Conservation (phyloP, 1,139 yeast species). For the Hyphopichia buzzinii region DNA sequence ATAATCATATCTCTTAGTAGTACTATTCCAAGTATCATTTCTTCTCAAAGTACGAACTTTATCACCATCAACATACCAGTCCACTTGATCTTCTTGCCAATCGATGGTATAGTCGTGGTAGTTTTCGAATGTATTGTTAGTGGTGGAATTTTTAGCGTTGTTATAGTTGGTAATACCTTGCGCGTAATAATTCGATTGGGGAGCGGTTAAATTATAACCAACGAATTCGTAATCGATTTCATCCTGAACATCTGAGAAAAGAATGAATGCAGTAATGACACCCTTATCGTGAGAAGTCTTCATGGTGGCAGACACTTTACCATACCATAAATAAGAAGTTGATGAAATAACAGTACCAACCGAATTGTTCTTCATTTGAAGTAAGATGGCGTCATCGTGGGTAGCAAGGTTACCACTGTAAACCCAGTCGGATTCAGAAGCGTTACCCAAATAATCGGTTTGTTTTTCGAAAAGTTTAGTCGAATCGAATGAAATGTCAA, state of each 20-base stretch:
- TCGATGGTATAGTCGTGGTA: conserved; percentile 80
- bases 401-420: conserved; percentile 67
- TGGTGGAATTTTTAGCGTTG: conserved; percentile 48
- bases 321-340: conserved; percentile 82
- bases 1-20: conserved; percentile 55
- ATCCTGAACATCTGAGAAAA: conserved; percentile 83
- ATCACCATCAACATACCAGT: conserved; percentile 75
- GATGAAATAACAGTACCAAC: conserved; percentile 83
- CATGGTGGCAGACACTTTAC: conserved; percentile 66
- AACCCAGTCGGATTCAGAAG: conserved; percentile 66
- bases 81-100: conserved; percentile 72
- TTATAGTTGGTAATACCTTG: conserved; percentile 71
- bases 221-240: conserved; percentile 88
- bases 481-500: conserved; percentile 37
- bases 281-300: conserved; percentile 77
- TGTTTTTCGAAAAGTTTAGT: conserved; percentile 30
- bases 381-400: conserved; percentile 50
- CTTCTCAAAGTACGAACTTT: conserved; percentile 64
- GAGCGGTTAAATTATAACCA: conserved; percentile 64
- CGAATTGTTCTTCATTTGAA: conserved; percentile 80
- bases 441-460: conserved; percentile 64
- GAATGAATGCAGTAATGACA: conserved; percentile 82
- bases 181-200: conserved; percentile 77
- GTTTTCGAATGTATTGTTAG: conserved; percentile 56
- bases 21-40: conserved; percentile 65